Evolutionary conservation across 139 green algal genomes (phyloP).

Genomic region (Parachlorella kessleri): DNA sequence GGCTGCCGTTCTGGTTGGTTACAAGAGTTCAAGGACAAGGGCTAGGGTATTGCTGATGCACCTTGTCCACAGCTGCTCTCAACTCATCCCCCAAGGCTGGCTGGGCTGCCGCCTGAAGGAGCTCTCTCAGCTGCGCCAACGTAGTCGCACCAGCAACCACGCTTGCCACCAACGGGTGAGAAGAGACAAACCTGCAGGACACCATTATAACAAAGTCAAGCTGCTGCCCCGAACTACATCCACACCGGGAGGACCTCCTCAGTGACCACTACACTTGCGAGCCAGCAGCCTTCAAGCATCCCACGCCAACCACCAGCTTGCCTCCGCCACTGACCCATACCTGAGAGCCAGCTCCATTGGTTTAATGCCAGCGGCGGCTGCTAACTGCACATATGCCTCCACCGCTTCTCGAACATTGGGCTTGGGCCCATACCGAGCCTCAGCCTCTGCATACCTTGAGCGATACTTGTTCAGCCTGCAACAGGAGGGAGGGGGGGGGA

Average conservation of each 20-base stretch:
- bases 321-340: too few relatives aligned
- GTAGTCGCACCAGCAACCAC: conserved; percentile 66
- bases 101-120: conserved; percentile 41
- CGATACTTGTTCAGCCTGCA: conserved; percentile 80
- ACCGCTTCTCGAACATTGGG: conserved; percentile 67
- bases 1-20: too few relatives aligned
- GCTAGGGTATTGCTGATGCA: conserved; percentile 39
- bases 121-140: conserved; percentile 63
- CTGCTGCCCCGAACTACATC: too few relatives aligned
- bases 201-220: too few relatives aligned
- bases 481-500: too few relatives aligned
- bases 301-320: too few relatives aligned
- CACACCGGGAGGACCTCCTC: too few relatives aligned
- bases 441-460: conserved; percentile 80
- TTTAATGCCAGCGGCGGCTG: conserved; percentile 53
- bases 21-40: conserved; percentile 22
- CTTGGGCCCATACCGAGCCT: conserved; percentile 78
- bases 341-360: conserved; percentile 65
- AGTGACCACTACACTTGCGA: too few relatives aligned
- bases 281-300: too few relatives aligned
- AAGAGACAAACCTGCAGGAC: conserved; percentile 50
- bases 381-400: conserved; percentile 40
- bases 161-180: conserved; percentile 56
- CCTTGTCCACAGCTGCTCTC: conserved; percentile 17
- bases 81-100: conserved; percentile 4